Evolutionary conservation across 768 basidiomycete species (phyloP).

Genomic region (Naganishia friedmannii): DNA sequence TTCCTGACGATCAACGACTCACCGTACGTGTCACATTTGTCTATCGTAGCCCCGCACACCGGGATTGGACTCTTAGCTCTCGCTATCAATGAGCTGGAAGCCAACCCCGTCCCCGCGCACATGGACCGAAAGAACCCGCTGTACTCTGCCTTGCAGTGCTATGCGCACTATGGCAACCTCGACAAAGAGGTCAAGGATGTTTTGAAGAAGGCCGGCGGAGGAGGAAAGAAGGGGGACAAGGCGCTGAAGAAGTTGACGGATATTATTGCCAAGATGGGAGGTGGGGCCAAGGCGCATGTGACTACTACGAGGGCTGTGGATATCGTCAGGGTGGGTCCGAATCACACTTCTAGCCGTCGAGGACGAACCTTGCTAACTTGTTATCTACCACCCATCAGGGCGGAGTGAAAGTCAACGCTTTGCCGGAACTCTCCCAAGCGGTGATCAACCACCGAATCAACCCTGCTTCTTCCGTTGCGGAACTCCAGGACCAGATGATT

Average conservation of each 20-base stretch:
- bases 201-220: slow-evolving; percentile 25
- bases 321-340: slow-evolving; percentile 35
- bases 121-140: slow-evolving; percentile 62
- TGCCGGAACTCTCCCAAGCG: slow-evolving; percentile 44
- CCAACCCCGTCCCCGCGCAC: slow-evolving; percentile 40
- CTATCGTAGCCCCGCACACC: slow-evolving; percentile 42
- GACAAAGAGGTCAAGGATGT: slow-evolving; percentile 34
- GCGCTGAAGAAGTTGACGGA: slow-evolving; percentile 57
- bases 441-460: slow-evolving; percentile 50
- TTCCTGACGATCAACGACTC: neutral
- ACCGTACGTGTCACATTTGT: neutral
- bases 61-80: slow-evolving; percentile 47
- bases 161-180: slow-evolving; percentile 61
- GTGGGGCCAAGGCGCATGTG: slow-evolving; percentile 34
- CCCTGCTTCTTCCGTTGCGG: slow-evolving; percentile 39
- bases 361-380: neutral
- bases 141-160: slow-evolving; percentile 65
- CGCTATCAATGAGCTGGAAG: slow-evolving; percentile 47
- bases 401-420: slow-evolving; percentile 38
- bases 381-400: slow-evolving; percentile 24
- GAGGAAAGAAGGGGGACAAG: slow-evolving; percentile 49
- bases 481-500: slow-evolving; percentile 39
- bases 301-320: slow-evolving; percentile 45
- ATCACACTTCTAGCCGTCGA: neutral
- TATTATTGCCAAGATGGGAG: slow-evolving; percentile 47